phyloP scores from a whole-genome alignment of 805 yeast species.

The Ascoidea rubescens region DNA sequence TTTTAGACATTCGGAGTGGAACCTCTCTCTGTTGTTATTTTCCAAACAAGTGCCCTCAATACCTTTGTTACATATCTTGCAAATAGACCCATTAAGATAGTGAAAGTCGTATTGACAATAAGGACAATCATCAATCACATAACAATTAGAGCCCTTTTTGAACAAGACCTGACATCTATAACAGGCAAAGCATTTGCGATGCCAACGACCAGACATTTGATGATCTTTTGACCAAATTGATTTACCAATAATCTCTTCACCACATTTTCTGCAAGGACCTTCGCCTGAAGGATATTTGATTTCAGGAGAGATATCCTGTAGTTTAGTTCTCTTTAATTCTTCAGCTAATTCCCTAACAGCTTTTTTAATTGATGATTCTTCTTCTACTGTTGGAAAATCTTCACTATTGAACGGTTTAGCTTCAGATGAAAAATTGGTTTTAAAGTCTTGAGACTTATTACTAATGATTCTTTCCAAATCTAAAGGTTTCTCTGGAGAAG shows the following conservation, averaged over 20 bases:
- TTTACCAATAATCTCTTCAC: conserved; percentile 37
- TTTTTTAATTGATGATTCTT: conserved; percentile 1
- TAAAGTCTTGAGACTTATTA: background rate
- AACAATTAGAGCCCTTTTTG: conserved; percentile 49
- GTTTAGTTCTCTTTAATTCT: background rate
- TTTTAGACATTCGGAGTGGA: conserved; percentile 60
- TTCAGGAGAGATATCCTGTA: background rate
- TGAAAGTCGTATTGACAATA: conserved; percentile 62
- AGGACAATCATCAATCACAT: conserved; percentile 68
- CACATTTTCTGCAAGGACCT: conserved; percentile 77
- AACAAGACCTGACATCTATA: conserved; percentile 43
- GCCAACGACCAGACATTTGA: conserved; percentile 91
- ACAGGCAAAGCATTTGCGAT: conserved; percentile 74
- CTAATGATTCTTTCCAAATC: background rate
- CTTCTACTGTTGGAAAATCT: background rate
- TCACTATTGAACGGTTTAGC: background rate
- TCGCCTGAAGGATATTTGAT: conserved; percentile 38
- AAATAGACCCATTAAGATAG: conserved; percentile 56
- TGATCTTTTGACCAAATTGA: conserved; percentile 58
- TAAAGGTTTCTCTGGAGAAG: background rate
- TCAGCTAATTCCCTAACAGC: background rate
- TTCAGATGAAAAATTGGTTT: background rate
- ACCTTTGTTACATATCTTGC: conserved; percentile 56
- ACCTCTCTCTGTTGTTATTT: conserved; percentile 53
- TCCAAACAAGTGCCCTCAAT: conserved; percentile 89